Percentiles rank a stretch among this genome's conserved stretches.
Evolutionary conservation across 1,284 basidiomycete species (phyloP).

Genomic region (Cutaneotrichosporon sp.): DNA sequence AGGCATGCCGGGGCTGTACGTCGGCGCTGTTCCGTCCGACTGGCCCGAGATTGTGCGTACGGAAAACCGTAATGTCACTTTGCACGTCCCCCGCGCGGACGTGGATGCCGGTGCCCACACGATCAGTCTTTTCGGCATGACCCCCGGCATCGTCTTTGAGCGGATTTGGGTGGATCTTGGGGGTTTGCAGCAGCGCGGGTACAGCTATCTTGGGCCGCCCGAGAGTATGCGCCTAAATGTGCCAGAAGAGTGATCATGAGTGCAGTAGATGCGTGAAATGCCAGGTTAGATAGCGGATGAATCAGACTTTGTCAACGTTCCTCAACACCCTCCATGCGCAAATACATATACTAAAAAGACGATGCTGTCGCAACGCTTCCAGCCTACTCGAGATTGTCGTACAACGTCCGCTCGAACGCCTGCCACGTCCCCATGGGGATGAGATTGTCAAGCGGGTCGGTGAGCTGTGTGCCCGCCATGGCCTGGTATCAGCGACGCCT

Average conservation of each 20-base stretch:
- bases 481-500: neutral
- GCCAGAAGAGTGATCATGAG: neutral
- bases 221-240: conserved; percentile 21
- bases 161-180: conserved; percentile 34
- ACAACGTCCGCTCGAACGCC: conserved; percentile 1
- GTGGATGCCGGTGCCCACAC: conserved; percentile 26
- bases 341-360: too few species aligned
- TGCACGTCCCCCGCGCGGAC: conserved; percentile 5
- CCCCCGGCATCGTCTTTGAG: conserved; percentile 36
- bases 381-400: conserved; percentile 2
- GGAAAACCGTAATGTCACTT: conserved; percentile 30
- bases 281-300: too few species aligned
- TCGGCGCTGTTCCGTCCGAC: conserved; percentile 53
- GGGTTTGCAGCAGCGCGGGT: conserved; percentile 27
- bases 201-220: conserved; percentile 33
- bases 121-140: conserved; percentile 31
- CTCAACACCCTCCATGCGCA: too few species aligned
- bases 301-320: too few species aligned
- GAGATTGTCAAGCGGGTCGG: neutral
- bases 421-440: neutral
- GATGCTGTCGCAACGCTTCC: neutral
- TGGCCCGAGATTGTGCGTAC: conserved; percentile 32
- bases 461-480: conserved; percentile 3
- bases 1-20: neutral
- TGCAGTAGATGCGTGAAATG: too few species aligned